These are phyloP conservation scores for Hypoxylon fuscum DNA, from an alignment of 495 filamentous ascomycete genomes.

Conservation along the genomic window DNA sequence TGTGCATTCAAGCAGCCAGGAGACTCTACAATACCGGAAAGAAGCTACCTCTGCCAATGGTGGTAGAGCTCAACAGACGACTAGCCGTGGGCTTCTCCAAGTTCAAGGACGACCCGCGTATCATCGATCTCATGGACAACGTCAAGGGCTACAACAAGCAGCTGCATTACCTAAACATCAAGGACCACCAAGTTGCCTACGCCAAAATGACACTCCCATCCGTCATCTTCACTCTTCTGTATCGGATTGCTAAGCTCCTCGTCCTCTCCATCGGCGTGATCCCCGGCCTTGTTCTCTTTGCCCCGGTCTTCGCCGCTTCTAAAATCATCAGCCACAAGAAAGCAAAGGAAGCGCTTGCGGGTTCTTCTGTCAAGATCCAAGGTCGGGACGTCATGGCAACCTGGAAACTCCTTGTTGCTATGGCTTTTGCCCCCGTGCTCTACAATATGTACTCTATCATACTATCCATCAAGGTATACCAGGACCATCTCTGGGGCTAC, in stretches of 20 bases:
- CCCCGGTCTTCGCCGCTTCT: slow-evolving; percentile 87
- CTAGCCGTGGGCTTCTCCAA: slow-evolving; percentile 90
- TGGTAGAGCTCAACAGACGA: slow-evolving; percentile 95
- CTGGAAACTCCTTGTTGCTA: slow-evolving; percentile 94
- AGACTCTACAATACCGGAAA: slow-evolving; percentile 94
- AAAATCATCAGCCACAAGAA: slow-evolving; percentile 93
- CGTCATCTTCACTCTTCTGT: slow-evolving; percentile 80
- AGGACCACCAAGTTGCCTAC: slow-evolving; percentile 96
- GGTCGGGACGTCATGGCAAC: slow-evolving; percentile 96
- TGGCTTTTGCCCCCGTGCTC: slow-evolving; percentile 85
- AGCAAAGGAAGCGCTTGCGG: slow-evolving; percentile 87
- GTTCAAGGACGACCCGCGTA: slow-evolving; percentile 90
- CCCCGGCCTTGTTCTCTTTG: slow-evolving; percentile 87
- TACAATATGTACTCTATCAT: slow-evolving; percentile 81
- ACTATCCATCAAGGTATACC: slow-evolving; percentile 80
- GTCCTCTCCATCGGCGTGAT: slow-evolving; percentile 82
- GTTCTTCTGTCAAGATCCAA: slow-evolving; percentile 92
- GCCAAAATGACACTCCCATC: slow-evolving; percentile 80
- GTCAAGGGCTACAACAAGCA: slow-evolving; percentile 90
- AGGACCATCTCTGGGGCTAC: slow-evolving; percentile 80
- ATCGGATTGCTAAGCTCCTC: slow-evolving; percentile 78
- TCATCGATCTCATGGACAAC: slow-evolving; percentile 77
- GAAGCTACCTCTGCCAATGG: slow-evolving; percentile 91
- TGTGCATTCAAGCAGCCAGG: slow-evolving; percentile 96
- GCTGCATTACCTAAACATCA: slow-evolving; percentile 82